Base-by-base conservation (phyloP, 1,284 basidiomycete species). In the Tetrapyrgos nigripes region DNA sequence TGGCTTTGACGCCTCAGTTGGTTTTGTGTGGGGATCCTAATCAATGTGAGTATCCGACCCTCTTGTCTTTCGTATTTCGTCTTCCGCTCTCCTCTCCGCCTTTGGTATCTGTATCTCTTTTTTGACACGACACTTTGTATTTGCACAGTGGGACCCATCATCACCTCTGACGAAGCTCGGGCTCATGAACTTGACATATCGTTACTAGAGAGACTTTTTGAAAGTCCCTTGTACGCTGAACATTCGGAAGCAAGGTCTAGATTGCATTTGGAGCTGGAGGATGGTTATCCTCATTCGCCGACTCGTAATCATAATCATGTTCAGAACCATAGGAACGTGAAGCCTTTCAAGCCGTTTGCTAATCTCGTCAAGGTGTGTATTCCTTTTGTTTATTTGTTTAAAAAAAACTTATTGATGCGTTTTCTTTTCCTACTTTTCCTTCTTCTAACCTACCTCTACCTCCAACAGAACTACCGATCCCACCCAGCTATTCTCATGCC, bases 401-500 rank as follows among this genome's bases (percentile, higher is more conserved):
- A n/a, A n/a, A n/a, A n/a, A n/a, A n/a, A n/a, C n/a, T n/a, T n/a
- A 21, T 24, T 23, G 9, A 33, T 14, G 31, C 14, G 31, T 33
- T 8, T 14, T 33, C 14, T 33, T 33, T 51, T 17, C 35, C 19
- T 53, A 26, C 11, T 50, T 37, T 37, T 24, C 11, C 14, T 26
- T 31, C 27, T 51, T 51, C 46, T 19, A 46, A 29, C 43, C 17
- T 29, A 47, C 46, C 14, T 49, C 10, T 27, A 5, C 33, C 1
- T 10, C 35, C 29, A n/a, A 29, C 46, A 77, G 75, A 77, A 79
- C 60, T 78, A 79, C 62, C 75, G 75, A 31, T 80, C 79, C 59
- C 79, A 80, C 63, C 79, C 79, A n/a, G 79, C 73, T 5, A 82
- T 82, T 55, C 68, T 82, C 29, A 82, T 81, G 80, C 79, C 79